Evolutionary conservation across 148 eudicot genomes (phyloP).

Genomic region (Vaccinium darrowii): DNA sequence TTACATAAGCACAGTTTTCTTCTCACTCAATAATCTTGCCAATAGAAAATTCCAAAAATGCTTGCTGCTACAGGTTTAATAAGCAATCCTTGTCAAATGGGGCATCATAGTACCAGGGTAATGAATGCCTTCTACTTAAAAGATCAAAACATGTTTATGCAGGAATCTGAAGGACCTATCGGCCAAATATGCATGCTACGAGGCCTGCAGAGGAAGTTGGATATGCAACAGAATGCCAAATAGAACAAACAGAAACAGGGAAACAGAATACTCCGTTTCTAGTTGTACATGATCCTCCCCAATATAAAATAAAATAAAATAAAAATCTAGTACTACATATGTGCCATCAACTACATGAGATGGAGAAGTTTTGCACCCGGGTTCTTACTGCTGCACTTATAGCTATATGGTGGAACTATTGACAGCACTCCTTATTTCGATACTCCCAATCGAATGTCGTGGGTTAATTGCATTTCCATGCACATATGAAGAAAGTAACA

Average conservation of each 20-base stretch:
- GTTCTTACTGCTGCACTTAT: not conserved
- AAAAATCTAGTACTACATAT: too few relatives aligned
- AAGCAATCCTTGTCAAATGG: not conserved
- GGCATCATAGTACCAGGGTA: not conserved
- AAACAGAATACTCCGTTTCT: too few relatives aligned
- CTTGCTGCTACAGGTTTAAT: slow-evolving; percentile 4
- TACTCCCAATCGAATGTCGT: not conserved
- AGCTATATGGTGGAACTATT: too few relatives aligned
- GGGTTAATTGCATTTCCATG: not conserved
- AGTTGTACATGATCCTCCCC: too few relatives aligned
- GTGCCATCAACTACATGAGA: not conserved
- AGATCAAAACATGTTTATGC: not conserved
- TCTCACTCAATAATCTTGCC: too few relatives aligned
- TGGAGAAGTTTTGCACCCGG: not conserved
- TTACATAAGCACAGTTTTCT: not conserved
- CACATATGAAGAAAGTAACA: not conserved
- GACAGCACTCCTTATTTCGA: not conserved
- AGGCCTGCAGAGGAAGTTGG: not conserved
- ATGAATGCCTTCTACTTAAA: not conserved
- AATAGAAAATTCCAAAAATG: not conserved
- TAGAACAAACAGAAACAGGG: not conserved
- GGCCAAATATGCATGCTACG: not conserved
- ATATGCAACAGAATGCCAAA: not conserved
- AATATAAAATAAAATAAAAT: too few relatives aligned
- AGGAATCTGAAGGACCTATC: not conserved